Percentiles rank a stretch among this genome's conserved stretches.
Evolutionary conservation across 2,329 filamentous ascomycete genomes (phyloP).

Genomic region (Leptographium galeiforme): DNA sequence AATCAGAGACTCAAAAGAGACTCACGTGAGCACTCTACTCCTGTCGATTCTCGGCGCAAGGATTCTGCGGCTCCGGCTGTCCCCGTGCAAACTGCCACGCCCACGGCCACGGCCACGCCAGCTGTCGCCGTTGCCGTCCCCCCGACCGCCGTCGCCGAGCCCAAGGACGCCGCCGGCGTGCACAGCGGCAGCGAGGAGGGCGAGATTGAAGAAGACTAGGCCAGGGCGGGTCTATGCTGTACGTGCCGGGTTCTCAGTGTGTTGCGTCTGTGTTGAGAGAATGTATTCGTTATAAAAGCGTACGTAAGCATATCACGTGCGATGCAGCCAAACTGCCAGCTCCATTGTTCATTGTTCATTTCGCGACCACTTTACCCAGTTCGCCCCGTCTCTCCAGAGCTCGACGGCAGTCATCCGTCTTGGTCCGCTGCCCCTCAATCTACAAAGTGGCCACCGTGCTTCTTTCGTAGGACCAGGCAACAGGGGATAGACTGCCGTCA

Average conservation of each 20-base stretch:
- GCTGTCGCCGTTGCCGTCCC: conserved; percentile 20
- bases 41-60: conserved; percentile 36
- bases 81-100: background rate
- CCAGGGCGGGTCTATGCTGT: background rate
- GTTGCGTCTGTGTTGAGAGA: too few relatives aligned
- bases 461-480: conserved; percentile 43
- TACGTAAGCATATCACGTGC: too few relatives aligned
- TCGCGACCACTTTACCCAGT: too few relatives aligned
- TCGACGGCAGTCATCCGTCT: conserved; percentile 47
- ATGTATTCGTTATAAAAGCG: too few relatives aligned
- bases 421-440: conserved; percentile 47
- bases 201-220: conserved; percentile 76
- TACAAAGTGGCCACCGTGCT: conserved; percentile 14
- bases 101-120: conserved; percentile 10
- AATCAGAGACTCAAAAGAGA: conserved; percentile 44
- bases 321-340: too few relatives aligned
- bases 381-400: background rate
- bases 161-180: conserved; percentile 42
- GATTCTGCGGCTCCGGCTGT: conserved; percentile 13
- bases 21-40: conserved; percentile 41
- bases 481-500: conserved; percentile 54
- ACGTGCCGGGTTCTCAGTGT: background rate
- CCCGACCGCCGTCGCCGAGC: background rate
- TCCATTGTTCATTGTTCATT: background rate
- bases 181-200: conserved; percentile 92